phyloP scores from a whole-genome alignment of 176 grass and related monocot species.

The Canna indica region DNA sequence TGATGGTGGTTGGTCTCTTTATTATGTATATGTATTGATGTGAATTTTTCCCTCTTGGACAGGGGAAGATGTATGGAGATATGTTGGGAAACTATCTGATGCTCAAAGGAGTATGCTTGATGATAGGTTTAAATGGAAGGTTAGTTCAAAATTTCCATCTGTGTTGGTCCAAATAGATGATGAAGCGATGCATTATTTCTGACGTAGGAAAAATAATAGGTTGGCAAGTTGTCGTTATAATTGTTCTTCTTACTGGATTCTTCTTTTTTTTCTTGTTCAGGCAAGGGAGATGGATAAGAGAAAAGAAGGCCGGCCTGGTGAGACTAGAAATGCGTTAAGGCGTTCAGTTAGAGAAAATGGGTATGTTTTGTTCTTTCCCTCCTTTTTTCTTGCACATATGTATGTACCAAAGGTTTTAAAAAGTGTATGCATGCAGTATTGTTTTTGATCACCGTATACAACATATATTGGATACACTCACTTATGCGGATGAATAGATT shows the following conservation, averaged over 20 bases:
- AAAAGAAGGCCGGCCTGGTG: constrained; percentile 89
- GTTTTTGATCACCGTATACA: background rate
- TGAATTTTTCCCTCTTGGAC: constrained; percentile 20
- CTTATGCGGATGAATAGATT: no score
- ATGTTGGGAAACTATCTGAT: constrained; percentile 97
- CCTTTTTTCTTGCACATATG: background rate
- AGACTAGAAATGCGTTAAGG: constrained; percentile 85
- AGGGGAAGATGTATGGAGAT: constrained; percentile 97
- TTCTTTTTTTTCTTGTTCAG: constrained; percentile 35
- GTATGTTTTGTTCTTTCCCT: constrained; percentile 28
- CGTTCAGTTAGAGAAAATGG: constrained; percentile 93
- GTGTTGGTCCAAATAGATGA: background rate
- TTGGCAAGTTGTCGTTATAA: background rate
- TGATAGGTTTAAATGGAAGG: constrained; percentile 99
- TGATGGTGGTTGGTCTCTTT: background rate
- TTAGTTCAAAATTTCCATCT: constrained; percentile 6
- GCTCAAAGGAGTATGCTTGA: constrained; percentile 99
- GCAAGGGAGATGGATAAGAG: constrained; percentile 98
- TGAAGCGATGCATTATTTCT: background rate
- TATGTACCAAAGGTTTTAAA: background rate
- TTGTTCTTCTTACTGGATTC: background rate
- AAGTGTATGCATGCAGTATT: background rate
- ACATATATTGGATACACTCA: no score
- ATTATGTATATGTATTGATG: background rate
- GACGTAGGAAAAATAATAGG: background rate